phyloP scores from a whole-genome alignment of 352 stramenopile species.

The Pythium folliculosum region DNA sequence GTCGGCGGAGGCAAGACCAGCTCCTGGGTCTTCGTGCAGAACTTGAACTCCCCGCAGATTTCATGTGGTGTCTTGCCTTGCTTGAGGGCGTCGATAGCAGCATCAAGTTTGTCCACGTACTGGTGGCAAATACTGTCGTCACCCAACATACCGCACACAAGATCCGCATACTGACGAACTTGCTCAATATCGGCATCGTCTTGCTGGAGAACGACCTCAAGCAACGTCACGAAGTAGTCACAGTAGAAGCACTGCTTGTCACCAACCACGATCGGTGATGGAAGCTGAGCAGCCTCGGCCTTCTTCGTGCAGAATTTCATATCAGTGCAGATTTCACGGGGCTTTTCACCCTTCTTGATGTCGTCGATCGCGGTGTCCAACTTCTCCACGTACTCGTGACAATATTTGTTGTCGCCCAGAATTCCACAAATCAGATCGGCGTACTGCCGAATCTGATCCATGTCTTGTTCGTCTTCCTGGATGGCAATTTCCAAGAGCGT shows the following conservation, averaged over 20 bases:
- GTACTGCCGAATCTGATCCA: constrained; percentile 60
- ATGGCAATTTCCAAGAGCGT: constrained; percentile 61
- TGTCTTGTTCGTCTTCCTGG: constrained; percentile 54
- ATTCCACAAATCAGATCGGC: constrained; percentile 79
- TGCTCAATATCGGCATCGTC: constrained; percentile 53
- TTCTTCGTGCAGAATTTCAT: constrained; percentile 6
- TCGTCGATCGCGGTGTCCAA: constrained; percentile 62
- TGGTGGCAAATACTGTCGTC: constrained; percentile 60
- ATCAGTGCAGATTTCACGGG: constrained; percentile 54
- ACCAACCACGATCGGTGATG: background rate
- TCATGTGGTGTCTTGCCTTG: constrained; percentile 56
- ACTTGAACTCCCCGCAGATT: constrained; percentile 60
- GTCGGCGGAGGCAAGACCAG: background rate
- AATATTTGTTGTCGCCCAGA: constrained; percentile 58
- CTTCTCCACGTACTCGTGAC: constrained; percentile 67
- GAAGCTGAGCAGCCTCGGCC: background rate
- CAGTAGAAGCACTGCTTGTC: constrained; percentile 64
- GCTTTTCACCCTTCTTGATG: constrained; percentile 60
- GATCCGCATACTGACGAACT: constrained; percentile 67
- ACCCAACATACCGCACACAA: constrained; percentile 74
- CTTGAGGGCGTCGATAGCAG: constrained; percentile 57
- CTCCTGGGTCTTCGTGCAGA: constrained; percentile 31
- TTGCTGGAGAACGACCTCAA: constrained; percentile 62
- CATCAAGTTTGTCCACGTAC: constrained; percentile 70
- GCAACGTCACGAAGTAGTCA: constrained; percentile 62